A percentile compares a stretch with the other conserved stretches of the same genome.
Conservation (phyloP, 306 rosid species). For the Fragaria iinumae region DNA sequence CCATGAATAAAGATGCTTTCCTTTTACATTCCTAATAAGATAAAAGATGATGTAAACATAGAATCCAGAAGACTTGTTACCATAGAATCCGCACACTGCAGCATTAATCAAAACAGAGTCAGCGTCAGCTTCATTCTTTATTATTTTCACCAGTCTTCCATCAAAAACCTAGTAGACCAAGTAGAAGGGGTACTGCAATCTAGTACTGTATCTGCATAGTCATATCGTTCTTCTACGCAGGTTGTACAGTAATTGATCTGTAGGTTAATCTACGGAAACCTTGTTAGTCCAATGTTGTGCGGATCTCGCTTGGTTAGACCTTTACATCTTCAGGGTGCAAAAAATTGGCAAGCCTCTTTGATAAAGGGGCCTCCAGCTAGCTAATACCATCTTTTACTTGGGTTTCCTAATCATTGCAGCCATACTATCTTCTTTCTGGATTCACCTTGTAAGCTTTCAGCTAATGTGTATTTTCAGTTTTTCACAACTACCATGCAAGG, state of each 20-base stretch:
- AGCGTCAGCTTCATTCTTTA: background rate
- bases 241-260: background rate
- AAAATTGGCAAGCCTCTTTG: constrained; percentile 21
- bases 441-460: constrained; percentile 25
- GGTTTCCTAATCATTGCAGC: constrained; percentile 27
- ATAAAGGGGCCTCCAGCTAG: constrained; percentile 17
- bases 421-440: constrained; percentile 22
- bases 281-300: background rate
- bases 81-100: background rate
- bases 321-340: background rate
- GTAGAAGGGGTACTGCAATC: background rate
- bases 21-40: background rate
- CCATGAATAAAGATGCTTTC: background rate
- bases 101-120: background rate
- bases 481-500: background rate
- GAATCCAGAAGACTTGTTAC: background rate
- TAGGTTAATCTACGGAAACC: background rate
- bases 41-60: background rate
- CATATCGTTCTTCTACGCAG: background rate
- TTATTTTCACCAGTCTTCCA: background rate
- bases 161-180: background rate
- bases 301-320: constrained; percentile 11
- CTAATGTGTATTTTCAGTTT: background rate
- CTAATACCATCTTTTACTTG: constrained; percentile 33
- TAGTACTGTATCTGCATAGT: background rate